Conservation (phyloP, 169 alveolate species). For the Eimeria sp. region DNA sequence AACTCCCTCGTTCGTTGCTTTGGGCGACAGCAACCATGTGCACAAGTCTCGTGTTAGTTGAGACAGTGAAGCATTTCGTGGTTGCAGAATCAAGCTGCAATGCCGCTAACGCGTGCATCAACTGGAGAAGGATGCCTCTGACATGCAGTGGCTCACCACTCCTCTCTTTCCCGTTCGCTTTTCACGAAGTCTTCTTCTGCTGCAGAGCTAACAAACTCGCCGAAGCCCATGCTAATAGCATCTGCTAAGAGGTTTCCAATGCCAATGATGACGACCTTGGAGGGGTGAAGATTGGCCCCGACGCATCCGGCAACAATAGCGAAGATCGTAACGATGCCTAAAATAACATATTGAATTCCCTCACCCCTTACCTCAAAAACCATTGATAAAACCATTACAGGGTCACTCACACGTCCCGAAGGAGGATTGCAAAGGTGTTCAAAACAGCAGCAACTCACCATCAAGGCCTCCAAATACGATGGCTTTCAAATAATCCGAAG, state of each 20-base stretch:
- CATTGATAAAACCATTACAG: not conserved
- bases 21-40: not conserved
- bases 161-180: slow-evolving; percentile 91
- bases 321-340: slow-evolving; percentile 94
- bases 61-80: too few species aligned
- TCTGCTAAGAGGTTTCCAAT: slow-evolving; percentile 94
- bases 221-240: slow-evolving; percentile 95
- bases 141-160: slow-evolving; percentile 82
- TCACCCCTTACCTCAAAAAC: not conserved
- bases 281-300: slow-evolving; percentile 94
- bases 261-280: slow-evolving; percentile 92
- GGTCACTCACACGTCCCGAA: not conserved
- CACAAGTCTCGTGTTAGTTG: not conserved
- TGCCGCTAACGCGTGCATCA: not conserved
- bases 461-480: slow-evolving; percentile 95
- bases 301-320: slow-evolving; percentile 95
- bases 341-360: not conserved
- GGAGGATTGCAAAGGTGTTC: too few species aligned
- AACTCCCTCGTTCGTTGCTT: too few species aligned
- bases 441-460: slow-evolving; percentile 84
- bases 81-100: not conserved
- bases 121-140: not conserved
- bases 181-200: slow-evolving; percentile 91
- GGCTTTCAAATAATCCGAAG: slow-evolving; percentile 90
- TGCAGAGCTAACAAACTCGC: slow-evolving; percentile 92